Percentiles rank a stretch among this genome's conserved stretches.
phyloP scores from a whole-genome alignment of 106 monocot species.

The Ottelia alismoides region DNA sequence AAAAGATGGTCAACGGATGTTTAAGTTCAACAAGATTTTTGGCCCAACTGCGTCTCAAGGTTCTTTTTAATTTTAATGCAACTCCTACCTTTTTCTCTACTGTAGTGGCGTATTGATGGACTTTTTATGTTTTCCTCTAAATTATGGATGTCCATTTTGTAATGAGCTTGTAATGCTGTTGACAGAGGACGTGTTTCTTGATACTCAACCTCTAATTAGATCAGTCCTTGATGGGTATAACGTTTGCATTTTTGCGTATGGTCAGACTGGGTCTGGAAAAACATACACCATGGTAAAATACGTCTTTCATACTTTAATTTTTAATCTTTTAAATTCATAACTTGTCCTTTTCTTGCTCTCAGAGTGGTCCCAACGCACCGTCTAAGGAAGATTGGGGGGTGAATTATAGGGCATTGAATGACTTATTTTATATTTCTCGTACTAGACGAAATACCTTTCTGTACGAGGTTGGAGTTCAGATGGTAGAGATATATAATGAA shows the following conservation, averaged over 20 bases:
- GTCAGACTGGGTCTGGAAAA: slow-evolving; percentile 97
- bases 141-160: neutral
- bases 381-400: slow-evolving; percentile 83
- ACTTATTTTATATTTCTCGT: slow-evolving; percentile 69
- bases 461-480: slow-evolving; percentile 86
- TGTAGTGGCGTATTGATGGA: neutral
- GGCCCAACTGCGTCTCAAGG: slow-evolving; percentile 70
- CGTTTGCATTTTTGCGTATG: slow-evolving; percentile 99
- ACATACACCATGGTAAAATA: slow-evolving; percentile 98
- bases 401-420: slow-evolving; percentile 81
- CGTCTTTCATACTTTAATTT: too few species aligned
- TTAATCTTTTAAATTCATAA: neutral
- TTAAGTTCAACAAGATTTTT: slow-evolving; percentile 92
- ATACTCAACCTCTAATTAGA: slow-evolving; percentile 78
- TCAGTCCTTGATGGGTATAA: slow-evolving; percentile 96
- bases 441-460: slow-evolving; percentile 46
- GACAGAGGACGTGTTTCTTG: slow-evolving; percentile 69
- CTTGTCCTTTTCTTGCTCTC: neutral
- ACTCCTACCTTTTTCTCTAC: slow-evolving; percentile 2
- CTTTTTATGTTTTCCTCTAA: neutral
- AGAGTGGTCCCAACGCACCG: slow-evolving; percentile 72
- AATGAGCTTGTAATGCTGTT: neutral
- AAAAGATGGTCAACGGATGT: slow-evolving; percentile 81
- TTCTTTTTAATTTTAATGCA: slow-evolving; percentile 9
- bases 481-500: slow-evolving; percentile 99